Percentiles rank a stretch among this genome's conserved stretches.
Evolutionary conservation across 2,329 filamentous ascomycete genomes (phyloP).

Genomic region (Fusarium tjaetaba): DNA sequence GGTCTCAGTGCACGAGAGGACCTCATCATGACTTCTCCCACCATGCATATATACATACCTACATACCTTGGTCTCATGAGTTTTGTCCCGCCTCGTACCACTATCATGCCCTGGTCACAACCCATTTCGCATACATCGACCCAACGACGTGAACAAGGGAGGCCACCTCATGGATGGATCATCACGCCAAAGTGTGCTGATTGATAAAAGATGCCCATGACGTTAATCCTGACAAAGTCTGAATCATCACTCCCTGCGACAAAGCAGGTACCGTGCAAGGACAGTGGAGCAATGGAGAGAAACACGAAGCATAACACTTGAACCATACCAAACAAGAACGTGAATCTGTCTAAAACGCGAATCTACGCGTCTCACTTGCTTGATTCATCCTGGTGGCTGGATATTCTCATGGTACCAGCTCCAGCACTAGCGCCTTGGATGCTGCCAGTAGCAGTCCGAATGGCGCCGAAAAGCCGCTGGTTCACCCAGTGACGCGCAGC

Average conservation of each 20-base stretch:
- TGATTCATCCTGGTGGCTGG: slow-evolving; percentile 36
- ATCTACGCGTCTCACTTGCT: slow-evolving; percentile 38
- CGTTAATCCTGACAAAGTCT: slow-evolving; percentile 38
- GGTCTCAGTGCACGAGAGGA: not conserved
- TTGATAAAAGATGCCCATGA: slow-evolving; percentile 45
- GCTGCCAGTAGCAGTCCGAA: slow-evolving; percentile 21
- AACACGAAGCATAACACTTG: slow-evolving; percentile 13
- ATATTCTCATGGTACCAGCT: slow-evolving; percentile 29
- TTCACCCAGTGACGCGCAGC: slow-evolving; percentile 40
- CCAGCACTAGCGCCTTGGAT: slow-evolving; percentile 30
- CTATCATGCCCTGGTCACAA: slow-evolving; percentile 20
- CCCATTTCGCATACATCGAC: slow-evolving; percentile 32
- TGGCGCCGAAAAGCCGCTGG: slow-evolving; percentile 31
- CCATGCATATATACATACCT: not conserved
- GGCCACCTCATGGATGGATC: not conserved
- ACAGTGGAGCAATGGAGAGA: slow-evolving; percentile 10
- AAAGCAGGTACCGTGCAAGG: slow-evolving; percentile 18
- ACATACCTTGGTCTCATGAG: not conserved
- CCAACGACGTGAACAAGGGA: slow-evolving; percentile 33
- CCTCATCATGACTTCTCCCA: slow-evolving; percentile 38
- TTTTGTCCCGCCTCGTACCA: slow-evolving; percentile 24
- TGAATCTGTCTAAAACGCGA: slow-evolving; percentile 36
- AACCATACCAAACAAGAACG: slow-evolving; percentile 32
- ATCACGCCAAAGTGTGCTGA: slow-evolving; percentile 42
- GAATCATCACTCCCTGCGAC: slow-evolving; percentile 35